These are phyloP conservation scores for Phytophthora uliginosa DNA, from an alignment of 352 stramenopile genomes.

Conservation along the genomic window DNA sequence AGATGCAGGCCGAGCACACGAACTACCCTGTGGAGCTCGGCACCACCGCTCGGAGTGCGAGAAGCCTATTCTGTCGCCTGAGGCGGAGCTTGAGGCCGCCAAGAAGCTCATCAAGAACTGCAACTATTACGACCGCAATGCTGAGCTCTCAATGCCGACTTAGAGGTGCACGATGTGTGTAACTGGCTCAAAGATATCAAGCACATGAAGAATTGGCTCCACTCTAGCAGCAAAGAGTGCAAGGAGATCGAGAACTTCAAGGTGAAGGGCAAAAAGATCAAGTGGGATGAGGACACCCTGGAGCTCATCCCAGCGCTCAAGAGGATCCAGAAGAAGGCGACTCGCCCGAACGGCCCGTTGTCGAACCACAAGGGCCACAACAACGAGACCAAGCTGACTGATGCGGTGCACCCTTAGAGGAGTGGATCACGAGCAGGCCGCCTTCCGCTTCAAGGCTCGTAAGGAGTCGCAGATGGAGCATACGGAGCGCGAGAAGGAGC, in stretches of 20 bases:
- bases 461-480: conserved; percentile 85
- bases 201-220: conserved; percentile 87
- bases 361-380: conserved; percentile 46
- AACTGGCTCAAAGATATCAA: conserved; percentile 92
- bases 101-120: conserved; percentile 87
- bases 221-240: conserved; percentile 85
- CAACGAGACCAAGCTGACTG: conserved; percentile 63
- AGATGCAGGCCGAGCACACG: conserved; percentile 87
- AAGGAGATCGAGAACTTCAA: conserved; percentile 89
- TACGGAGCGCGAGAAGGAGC: conserved; percentile 86
- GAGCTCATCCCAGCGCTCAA: conserved; percentile 88
- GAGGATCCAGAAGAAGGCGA: conserved; percentile 87
- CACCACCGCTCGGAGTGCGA: conserved; percentile 81
- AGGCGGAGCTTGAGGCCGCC: conserved; percentile 79
- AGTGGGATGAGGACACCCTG: conserved; percentile 89
- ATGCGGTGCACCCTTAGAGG: conserved; percentile 84
- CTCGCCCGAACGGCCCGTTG: conserved; percentile 55
- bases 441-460: conserved; percentile 80
- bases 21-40: conserved; percentile 88
- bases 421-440: conserved; percentile 86
- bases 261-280: conserved; percentile 87
- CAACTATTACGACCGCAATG: conserved; percentile 92
- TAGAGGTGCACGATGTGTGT: conserved; percentile 87
- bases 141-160: conserved; percentile 87
- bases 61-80: conserved; percentile 68